Evolutionary conservation across 1,284 basidiomycete species (phyloP), one percentile per base, ranked within the genome.

Genomic region (Boletus putidus): DNA sequence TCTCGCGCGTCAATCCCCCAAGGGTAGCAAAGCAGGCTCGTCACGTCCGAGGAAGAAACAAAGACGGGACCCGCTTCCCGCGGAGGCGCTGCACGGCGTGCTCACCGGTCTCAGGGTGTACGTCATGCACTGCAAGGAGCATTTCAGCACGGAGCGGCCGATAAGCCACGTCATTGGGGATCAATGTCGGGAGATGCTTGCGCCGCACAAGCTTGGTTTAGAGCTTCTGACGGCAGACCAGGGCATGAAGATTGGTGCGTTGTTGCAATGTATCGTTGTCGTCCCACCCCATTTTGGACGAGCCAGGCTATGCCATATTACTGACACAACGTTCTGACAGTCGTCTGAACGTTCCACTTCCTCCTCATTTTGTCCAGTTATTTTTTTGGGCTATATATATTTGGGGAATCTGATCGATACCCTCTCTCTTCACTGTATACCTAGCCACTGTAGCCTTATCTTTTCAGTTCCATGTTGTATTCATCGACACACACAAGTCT

Each of bases 51-150:
- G 81, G 35, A 85, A 84, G 72, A 80, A 76, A 64, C 81, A 76
- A 60, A 79, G 78, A 60, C 69, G 68, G 57, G 77, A 76, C 56
- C 69, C 76, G 4, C 59, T 74, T 15, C 55, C 75, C 11, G 60
- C 70, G 2, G 77, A 78, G 9, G 77, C 81, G 39, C 65, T 87
- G 33, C 73, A 72, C 12, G 82, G 81, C 42, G 79, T 80, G 12
- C 74, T 92, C 37, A 63, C 74, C 3, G 87, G 87, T 6, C 65
- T 91, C 25, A 77, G 78, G 49, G 80, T 94, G 27, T 89, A 84
- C 68, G 77, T 94, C 58, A 91, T 84, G 36, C 92, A 94, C 69
- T 92, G 89, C 77, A 94, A 94, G 68, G 89, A 91, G 62, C 81
- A 84, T 52, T 70, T 85, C 53, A 67, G 66, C 48, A 74, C 73